Evolutionary conservation across 495 filamentous ascomycete species (phyloP).

Genomic region (Articulospora tetracladia): DNA sequence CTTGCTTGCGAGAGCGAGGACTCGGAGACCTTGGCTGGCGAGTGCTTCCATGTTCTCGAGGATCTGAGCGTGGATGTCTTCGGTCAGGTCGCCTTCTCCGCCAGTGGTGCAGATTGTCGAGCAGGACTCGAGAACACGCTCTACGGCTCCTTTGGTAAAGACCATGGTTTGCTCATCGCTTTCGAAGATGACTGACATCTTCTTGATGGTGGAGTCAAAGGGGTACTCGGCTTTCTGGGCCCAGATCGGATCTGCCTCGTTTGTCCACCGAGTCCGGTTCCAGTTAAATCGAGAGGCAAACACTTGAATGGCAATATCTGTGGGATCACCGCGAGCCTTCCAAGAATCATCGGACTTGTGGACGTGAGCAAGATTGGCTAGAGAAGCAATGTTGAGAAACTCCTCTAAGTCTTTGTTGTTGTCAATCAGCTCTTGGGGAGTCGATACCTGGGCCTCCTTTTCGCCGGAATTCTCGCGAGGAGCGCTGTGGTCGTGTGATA

Average conservation of each 20-base stretch:
- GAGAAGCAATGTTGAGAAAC: slow-evolving; percentile 57
- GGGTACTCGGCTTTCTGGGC: slow-evolving; percentile 56
- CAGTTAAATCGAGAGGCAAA: slow-evolving; percentile 60
- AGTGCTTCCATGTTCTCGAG: slow-evolving; percentile 62
- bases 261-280: slow-evolving; percentile 47
- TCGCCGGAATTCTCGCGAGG: background rate
- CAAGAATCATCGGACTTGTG: slow-evolving; percentile 47
- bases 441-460: background rate
- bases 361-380: slow-evolving; percentile 63
- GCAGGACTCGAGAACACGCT: slow-evolving; percentile 53
- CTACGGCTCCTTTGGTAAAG: slow-evolving; percentile 66
- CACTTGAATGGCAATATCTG: slow-evolving; percentile 68
- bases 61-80: slow-evolving; percentile 43
- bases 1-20: slow-evolving; percentile 56
- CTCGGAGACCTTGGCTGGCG: slow-evolving; percentile 61
- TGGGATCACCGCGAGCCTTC: slow-evolving; percentile 63
- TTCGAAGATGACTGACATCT: slow-evolving; percentile 62
- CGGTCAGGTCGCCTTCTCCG: slow-evolving; percentile 32
- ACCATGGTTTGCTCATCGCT: slow-evolving; percentile 37
- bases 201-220: slow-evolving; percentile 67
- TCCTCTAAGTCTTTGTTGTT: slow-evolving; percentile 39
- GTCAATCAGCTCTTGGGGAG: slow-evolving; percentile 24
- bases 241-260: slow-evolving; percentile 51
- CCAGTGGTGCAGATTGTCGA: slow-evolving; percentile 41
- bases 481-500: slow-evolving; percentile 28